Percentiles rank a stretch among this genome's conserved stretches.
Evolutionary conservation across 1,284 basidiomycete species (phyloP).

Genomic region (Ustilago vetiveriae): DNA sequence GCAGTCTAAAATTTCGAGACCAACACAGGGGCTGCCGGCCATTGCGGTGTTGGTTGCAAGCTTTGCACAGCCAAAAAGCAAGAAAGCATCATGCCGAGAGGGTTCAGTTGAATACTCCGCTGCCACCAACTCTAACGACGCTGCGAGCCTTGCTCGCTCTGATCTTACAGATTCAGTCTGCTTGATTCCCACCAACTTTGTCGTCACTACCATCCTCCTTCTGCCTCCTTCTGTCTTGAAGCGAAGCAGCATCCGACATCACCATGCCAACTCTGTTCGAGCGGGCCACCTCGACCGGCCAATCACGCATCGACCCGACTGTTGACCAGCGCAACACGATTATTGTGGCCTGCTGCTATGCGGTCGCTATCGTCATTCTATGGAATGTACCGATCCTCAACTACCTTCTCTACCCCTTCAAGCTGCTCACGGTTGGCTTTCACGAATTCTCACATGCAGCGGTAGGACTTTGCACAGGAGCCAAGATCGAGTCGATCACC

Average conservation of each 20-base stretch:
- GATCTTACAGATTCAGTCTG: too few species aligned
- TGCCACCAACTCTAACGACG: too few species aligned
- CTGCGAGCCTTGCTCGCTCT: too few species aligned
- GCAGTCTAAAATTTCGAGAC: conserved; percentile 2
- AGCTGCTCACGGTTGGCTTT: conserved; percentile 62
- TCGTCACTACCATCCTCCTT: background rate
- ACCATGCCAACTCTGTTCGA: conserved; percentile 25
- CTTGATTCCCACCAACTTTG: background rate
- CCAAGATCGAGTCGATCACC: conserved; percentile 76
- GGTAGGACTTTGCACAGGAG: conserved; percentile 80
- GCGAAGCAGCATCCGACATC: background rate
- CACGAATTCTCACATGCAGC: conserved; percentile 64
- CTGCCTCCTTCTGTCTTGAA: conserved; percentile 6
- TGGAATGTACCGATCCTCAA: conserved; percentile 64
- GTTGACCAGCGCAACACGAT: conserved; percentile 61
- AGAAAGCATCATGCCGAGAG: background rate
- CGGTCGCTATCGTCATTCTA: conserved; percentile 58
- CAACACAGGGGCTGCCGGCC: conserved; percentile 10
- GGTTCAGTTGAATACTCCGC: background rate
- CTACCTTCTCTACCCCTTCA: conserved; percentile 66
- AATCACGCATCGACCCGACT: conserved; percentile 51
- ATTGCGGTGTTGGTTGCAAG: background rate
- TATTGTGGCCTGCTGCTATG: conserved; percentile 64
- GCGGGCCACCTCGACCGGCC: conserved; percentile 4
- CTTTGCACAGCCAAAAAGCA: background rate